Evolutionary conservation across 352 stramenopile genomes (phyloP).

Genomic region (Globisporangium heterothallicum): DNA sequence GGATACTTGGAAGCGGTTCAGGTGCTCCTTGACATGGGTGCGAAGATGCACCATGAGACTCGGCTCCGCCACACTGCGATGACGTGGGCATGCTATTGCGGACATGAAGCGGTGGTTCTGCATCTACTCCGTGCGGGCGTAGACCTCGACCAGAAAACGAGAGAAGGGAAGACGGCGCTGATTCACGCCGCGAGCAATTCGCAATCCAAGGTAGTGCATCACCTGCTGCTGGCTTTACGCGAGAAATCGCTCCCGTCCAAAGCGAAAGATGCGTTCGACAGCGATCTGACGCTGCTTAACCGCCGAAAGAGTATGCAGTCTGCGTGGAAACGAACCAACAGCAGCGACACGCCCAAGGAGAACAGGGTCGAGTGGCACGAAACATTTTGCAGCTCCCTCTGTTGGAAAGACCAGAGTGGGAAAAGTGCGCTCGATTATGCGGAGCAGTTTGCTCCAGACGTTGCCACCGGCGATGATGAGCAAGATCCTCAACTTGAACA

Average conservation of each 20-base stretch:
- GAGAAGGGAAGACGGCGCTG: conserved; percentile 59
- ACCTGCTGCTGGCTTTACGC: conserved; percentile 43
- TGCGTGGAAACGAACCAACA: conserved; percentile 8
- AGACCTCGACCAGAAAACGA: conserved; percentile 31
- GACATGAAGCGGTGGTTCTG: conserved; percentile 56
- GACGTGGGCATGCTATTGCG: conserved; percentile 73
- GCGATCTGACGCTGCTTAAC: conserved; percentile 9
- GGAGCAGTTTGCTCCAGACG: conserved; percentile 3
- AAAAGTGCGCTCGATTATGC: conserved; percentile 34
- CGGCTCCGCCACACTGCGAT: conserved; percentile 59
- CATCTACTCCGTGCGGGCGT: conserved; percentile 37
- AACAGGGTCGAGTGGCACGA: conserved; percentile 52
- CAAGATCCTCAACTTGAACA: background rate
- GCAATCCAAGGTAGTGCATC: conserved; percentile 43
- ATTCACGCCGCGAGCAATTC: conserved; percentile 61
- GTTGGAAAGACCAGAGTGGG: conserved; percentile 22
- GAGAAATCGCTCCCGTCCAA: conserved; percentile 29
- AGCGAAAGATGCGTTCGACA: conserved; percentile 17
- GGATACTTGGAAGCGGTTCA: conserved; percentile 30
- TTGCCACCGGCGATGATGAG: background rate
- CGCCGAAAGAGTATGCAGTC: conserved; percentile 15
- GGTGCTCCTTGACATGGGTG: conserved; percentile 41
- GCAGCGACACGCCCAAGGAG: conserved; percentile 14
- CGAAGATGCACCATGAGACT: conserved; percentile 39
- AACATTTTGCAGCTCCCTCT: conserved; percentile 36